These are phyloP conservation scores for Penicillium sp. DNA, from an alignment of 2,329 filamentous ascomycete genomes.

Conservation along the genomic window DNA sequence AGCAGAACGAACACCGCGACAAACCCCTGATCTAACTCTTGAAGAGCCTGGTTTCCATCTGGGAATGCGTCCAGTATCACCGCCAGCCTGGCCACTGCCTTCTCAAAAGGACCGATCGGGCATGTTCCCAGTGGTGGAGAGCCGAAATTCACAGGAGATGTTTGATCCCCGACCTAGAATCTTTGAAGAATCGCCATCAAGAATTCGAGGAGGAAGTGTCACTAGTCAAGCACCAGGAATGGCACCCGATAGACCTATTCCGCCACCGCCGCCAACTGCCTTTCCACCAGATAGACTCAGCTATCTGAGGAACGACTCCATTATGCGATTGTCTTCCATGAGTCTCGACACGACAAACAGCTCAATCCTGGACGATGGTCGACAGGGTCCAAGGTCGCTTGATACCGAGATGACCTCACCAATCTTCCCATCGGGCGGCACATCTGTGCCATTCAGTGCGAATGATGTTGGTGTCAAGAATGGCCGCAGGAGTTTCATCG, in stretches of 20 bases:
- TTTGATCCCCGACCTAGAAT: conserved; percentile 25
- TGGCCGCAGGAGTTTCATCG: conserved; percentile 30
- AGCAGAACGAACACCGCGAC: conserved; percentile 38
- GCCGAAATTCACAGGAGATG: conserved; percentile 16
- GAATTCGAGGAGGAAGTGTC: conserved; percentile 35
- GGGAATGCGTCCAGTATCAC: conserved; percentile 31
- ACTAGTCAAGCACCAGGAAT: conserved; percentile 34
- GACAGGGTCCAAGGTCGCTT: conserved; percentile 25
- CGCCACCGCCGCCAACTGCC: conserved; percentile 33
- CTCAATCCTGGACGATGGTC: conserved; percentile 38
- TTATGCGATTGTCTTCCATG: conserved; percentile 36
- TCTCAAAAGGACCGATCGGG: conserved; percentile 22
- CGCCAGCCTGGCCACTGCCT: conserved; percentile 32
- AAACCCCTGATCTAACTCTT: conserved; percentile 36
- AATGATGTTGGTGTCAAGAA: conserved; percentile 37
- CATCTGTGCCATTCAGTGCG: conserved; percentile 38
- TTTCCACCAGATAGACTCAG: conserved; percentile 34
- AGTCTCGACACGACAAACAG: conserved; percentile 42
- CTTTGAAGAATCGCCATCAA: conserved; percentile 24
- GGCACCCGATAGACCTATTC: conserved; percentile 38
- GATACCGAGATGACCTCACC: conserved; percentile 34
- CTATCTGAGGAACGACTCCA: conserved; percentile 36
- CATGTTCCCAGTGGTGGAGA: conserved; percentile 27
- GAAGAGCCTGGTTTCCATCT: conserved; percentile 21
- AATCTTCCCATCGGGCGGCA: conserved; percentile 34